These are phyloP conservation scores for Beauveria pseudobassiana DNA, from an alignment of 2,329 filamentous ascomycete genomes.

Conservation along the genomic window DNA sequence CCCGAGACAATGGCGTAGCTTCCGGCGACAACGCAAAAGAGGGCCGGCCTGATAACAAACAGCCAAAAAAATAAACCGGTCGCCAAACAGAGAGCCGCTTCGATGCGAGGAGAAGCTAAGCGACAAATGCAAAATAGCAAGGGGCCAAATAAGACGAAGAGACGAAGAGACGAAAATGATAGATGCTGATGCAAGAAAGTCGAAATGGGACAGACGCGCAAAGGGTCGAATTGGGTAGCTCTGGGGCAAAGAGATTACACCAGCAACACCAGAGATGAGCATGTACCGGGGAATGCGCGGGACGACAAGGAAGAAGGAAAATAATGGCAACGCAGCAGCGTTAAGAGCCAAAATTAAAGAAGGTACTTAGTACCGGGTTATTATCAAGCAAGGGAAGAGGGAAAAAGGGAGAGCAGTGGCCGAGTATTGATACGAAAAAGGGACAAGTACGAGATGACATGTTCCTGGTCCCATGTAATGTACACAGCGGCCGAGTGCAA, in stretches of 20 bases:
- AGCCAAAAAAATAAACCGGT: neutral
- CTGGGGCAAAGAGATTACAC: constrained; percentile 7
- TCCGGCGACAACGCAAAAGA: constrained; percentile 1
- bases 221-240: constrained; percentile 1
- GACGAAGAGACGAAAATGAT: neutral
- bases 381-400: neutral
- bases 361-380: neutral
- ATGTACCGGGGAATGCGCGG: neutral
- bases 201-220: neutral
- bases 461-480: neutral
- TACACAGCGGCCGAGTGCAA: neutral
- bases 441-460: neutral
- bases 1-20: neutral
- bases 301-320: neutral
- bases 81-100: neutral
- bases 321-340: neutral
- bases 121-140: neutral
- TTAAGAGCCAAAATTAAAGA: neutral
- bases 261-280: constrained; percentile 1
- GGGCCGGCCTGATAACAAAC: constrained; percentile 7
- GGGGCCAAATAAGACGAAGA: neutral
- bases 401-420: neutral
- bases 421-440: neutral
- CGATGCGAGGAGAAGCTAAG: neutral
- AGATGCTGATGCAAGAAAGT: neutral